Base-by-base conservation (phyloP, 306 rosid genomes). In the Ammopiptanthus mongolicus region DNA sequence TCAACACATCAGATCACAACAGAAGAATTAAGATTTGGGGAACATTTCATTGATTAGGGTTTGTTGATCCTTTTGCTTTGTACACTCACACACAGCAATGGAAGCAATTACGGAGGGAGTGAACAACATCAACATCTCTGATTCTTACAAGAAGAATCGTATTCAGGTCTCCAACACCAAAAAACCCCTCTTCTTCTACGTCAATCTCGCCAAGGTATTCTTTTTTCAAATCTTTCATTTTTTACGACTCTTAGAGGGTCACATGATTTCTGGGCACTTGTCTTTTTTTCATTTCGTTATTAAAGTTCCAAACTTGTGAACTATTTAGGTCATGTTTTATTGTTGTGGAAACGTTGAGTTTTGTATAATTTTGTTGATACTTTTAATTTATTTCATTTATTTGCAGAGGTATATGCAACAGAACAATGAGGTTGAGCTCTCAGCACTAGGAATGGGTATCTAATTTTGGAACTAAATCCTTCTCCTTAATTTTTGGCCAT, bases 361-460 rank as follows among this genome's bases (percentile, higher is more conserved):
- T 52, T 71, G 5, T 29, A n/a, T 46, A 5, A 47, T 71, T 50
- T 15, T 79, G 5, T 46, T 22, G 3, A 22, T 8, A 11, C 19
- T 69, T 6, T 9, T 18, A 1, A 4, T 14, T 47, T 33, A 0
- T 28, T 47, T n/a, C n/a, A 3, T 29, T 6, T 53, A 0, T 46
- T 61, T 46, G 81, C 84, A 91, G 97, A 91, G 87, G 82, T 91
- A 91, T 75, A 88, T 91, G 93, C 89, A 88, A 78, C 92, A 80
- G 70, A 82, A 91, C 76, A 87, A 91, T 51, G 97, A 91, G 80
- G 92, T 91, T 14, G 97, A 91, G 79, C 91, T 91, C 12, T 91
- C 97, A 17, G 97, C 94, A 37, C 83, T 91, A 3, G 97, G 97
- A 86, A 88, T 89, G 97, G 97, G 97, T 91, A 82, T 59, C 2